Percentiles rank a stretch among this genome's conserved stretches.
phyloP scores from a whole-genome alignment of 2,329 filamentous ascomycete genomes.

The Xylariaceae sp. region DNA sequence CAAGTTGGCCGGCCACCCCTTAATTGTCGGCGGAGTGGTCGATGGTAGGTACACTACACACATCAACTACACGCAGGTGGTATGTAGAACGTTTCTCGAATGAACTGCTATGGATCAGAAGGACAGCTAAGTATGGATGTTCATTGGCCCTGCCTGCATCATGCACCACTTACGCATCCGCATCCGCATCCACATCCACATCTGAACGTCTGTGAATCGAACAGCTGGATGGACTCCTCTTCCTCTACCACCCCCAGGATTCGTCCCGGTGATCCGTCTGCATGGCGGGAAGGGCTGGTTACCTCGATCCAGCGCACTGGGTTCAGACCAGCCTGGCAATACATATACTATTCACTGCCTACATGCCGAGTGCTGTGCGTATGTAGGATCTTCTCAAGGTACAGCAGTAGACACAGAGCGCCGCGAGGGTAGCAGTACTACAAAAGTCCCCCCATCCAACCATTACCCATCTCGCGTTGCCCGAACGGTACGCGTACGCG shows the following conservation, averaged over 20 bases:
- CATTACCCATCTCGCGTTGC: too few species aligned
- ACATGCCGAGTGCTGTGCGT: too few species aligned
- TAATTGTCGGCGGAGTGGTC: too few species aligned
- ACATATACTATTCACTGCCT: too few species aligned
- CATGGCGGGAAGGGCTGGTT: constrained; percentile 1
- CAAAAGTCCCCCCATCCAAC: too few species aligned
- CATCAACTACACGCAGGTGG: neutral
- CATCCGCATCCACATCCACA: too few species aligned
- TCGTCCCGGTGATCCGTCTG: neutral
- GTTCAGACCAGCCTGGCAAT: neutral
- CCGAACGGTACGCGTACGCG: too few species aligned
- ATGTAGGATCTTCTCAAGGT: too few species aligned
- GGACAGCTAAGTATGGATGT: neutral
- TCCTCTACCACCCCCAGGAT: neutral
- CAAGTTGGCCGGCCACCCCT: too few species aligned
- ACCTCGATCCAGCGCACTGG: neutral
- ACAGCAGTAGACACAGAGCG: too few species aligned
- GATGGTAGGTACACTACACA: neutral
- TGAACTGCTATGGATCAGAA: neutral
- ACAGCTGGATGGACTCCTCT: neutral
- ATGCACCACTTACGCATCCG: too few species aligned
- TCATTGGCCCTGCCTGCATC: neutral
- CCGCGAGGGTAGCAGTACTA: too few species aligned
- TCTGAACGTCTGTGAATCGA: neutral
- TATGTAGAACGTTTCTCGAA: constrained; percentile 1